A percentile compares a stretch with the other conserved stretches of the same genome.
These are phyloP conservation scores for Dothistroma pini DNA, from an alignment of 2,329 filamentous ascomycete genomes.

Conservation along the genomic window DNA sequence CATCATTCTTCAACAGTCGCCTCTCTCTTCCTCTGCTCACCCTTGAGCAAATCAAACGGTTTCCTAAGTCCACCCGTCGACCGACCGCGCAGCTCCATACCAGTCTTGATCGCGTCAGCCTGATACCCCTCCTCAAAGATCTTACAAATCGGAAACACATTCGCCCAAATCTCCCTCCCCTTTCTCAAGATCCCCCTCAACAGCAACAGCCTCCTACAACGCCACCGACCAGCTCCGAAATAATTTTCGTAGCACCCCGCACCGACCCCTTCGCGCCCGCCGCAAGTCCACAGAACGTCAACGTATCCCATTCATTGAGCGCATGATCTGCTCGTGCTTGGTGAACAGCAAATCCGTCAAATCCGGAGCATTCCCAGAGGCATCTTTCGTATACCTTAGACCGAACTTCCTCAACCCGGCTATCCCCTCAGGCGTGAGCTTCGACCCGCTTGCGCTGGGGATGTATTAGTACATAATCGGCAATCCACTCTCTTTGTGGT, in stretches of 20 bases:
- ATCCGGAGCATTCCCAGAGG: constrained; percentile 50
- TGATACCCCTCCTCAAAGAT: constrained; percentile 51
- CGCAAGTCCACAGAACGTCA: constrained; percentile 52
- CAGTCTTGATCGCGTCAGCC: constrained; percentile 48
- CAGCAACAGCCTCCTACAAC: constrained; percentile 47
- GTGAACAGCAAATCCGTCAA: constrained; percentile 50
- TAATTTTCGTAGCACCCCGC: constrained; percentile 51
- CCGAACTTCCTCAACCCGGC: constrained; percentile 45
- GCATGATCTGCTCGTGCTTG: constrained; percentile 42
- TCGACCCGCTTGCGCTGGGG: constrained; percentile 46
- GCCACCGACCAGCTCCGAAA: constrained; percentile 49
- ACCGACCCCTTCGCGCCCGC: constrained; percentile 50
- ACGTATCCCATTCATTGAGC: constrained; percentile 54
- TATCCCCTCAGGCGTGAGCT: constrained; percentile 42
- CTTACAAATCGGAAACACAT: constrained; percentile 51
- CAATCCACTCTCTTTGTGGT: constrained; percentile 40
- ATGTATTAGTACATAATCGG: constrained; percentile 54
- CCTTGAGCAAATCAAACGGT: constrained; percentile 44
- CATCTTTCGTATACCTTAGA: constrained; percentile 52
- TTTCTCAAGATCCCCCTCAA: constrained; percentile 42
- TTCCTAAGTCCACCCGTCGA: constrained; percentile 49
- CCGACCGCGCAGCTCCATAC: constrained; percentile 46
- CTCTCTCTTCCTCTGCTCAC: constrained; percentile 36
- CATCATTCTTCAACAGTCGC: constrained; percentile 39
- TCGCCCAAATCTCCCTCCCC: constrained; percentile 48